Conservation (phyloP, 139 green algal species). For the Marvania coccoides region DNA sequence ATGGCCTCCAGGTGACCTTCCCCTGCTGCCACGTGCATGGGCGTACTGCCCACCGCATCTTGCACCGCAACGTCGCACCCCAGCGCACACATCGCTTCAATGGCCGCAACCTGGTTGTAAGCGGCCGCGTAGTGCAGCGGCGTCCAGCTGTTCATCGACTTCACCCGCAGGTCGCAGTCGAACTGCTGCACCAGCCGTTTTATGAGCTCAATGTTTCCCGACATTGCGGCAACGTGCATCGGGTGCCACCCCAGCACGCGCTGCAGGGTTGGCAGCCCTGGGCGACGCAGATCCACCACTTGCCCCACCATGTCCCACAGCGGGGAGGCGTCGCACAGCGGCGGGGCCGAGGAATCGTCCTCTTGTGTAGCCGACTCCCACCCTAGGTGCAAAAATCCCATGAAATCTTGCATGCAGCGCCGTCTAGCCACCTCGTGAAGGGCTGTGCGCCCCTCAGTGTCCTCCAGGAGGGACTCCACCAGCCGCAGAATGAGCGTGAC, state of each 20-base stretch:
- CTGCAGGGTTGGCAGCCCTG: constrained; percentile 36
- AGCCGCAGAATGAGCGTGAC: constrained; percentile 48
- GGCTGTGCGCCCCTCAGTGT: constrained; percentile 32
- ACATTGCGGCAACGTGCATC: constrained; percentile 48
- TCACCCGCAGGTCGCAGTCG: constrained; percentile 27
- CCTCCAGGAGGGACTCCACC: constrained; percentile 40
- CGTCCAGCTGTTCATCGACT: constrained; percentile 50
- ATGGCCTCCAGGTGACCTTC: constrained; percentile 51
- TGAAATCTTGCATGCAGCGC: constrained; percentile 59
- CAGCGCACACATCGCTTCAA: constrained; percentile 36
- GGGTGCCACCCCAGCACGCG: constrained; percentile 44
- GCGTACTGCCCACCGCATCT: constrained; percentile 41
- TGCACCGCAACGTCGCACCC: constrained; percentile 33
- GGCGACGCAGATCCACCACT: constrained; percentile 21
- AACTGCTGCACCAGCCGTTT: constrained; percentile 29
- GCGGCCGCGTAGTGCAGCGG: constrained; percentile 57
- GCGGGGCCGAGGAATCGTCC: constrained; percentile 11
- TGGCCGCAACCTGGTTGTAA: constrained; percentile 48
- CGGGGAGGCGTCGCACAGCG: constrained; percentile 11
- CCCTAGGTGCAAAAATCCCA: constrained; percentile 57
- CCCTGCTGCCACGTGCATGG: constrained; percentile 50
- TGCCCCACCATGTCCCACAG: constrained; percentile 22
- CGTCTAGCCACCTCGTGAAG: constrained; percentile 46
- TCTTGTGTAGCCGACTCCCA: constrained; percentile 44
- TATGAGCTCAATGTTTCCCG: constrained; percentile 26